Evolutionary conservation across 345 rosid species (phyloP).

Genomic region (Hibiscus trionum): DNA sequence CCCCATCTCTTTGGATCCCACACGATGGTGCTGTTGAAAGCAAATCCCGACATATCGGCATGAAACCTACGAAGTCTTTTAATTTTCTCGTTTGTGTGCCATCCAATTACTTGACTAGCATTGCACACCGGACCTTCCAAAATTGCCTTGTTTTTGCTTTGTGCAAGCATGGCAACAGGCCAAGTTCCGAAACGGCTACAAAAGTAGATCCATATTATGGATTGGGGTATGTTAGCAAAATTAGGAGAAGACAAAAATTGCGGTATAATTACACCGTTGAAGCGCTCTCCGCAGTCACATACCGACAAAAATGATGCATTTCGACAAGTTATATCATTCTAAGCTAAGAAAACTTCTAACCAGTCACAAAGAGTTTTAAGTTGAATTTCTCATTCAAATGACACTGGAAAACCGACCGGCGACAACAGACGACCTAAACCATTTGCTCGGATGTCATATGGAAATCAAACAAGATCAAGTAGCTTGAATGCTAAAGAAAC

Average conservation of each 20-base stretch:
- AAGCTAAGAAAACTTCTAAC: background rate
- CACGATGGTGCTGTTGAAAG: conserved; percentile 85
- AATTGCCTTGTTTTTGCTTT: conserved; percentile 78
- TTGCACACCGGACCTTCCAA: conserved; percentile 91
- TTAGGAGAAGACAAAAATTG: background rate
- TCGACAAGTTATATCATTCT: background rate
- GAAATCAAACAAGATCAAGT: background rate
- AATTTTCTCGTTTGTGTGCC: conserved; percentile 96
- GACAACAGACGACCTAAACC: background rate
- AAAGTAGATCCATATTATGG: conserved; percentile 15
- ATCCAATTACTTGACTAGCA: conserved; percentile 70
- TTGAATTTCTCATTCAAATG: background rate
- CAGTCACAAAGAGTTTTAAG: background rate
- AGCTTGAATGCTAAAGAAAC: background rate
- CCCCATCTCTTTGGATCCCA: conserved; percentile 88
- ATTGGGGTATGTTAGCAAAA: background rate
- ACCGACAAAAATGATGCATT: no score
- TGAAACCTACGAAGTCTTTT: conserved; percentile 78
- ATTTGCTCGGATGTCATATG: background rate
- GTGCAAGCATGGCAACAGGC: conserved; percentile 94
- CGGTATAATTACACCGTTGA: background rate
- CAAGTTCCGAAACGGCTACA: conserved; percentile 86
- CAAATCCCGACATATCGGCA: conserved; percentile 94
- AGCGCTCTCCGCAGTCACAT: background rate
- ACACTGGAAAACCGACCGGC: background rate